These are phyloP conservation scores for Lentinula guzmanii DNA, from an alignment of 768 basidiomycete genomes.

Conservation along the genomic window DNA sequence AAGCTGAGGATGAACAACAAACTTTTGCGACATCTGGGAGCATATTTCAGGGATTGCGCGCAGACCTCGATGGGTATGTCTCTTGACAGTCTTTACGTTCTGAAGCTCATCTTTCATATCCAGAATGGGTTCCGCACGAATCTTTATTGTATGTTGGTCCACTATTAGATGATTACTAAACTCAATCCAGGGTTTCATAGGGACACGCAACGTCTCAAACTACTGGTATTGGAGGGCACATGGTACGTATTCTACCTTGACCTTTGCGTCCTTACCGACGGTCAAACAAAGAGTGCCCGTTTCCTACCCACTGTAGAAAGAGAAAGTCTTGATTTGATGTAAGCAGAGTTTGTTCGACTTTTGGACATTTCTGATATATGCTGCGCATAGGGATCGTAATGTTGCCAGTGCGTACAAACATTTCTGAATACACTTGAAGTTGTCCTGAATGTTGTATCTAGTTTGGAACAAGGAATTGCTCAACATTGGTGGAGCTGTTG, in stretches of 20 bases:
- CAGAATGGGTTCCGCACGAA: conserved; percentile 61
- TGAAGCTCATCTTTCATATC: conserved; percentile 5
- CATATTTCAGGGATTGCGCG: conserved; percentile 81
- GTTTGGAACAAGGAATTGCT: conserved; percentile 92
- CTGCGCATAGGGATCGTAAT: conserved; percentile 62
- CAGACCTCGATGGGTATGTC: conserved; percentile 73
- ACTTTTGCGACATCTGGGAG: conserved; percentile 57
- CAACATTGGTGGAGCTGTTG: conserved; percentile 75
- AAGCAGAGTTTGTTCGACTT: conserved; percentile 18
- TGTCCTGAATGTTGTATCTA: conserved; percentile 17
- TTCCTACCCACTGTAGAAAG: conserved; percentile 97
- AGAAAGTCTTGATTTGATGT: conserved; percentile 88
- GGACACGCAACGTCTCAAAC: conserved; percentile 92
- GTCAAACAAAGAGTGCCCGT: conserved; percentile 63
- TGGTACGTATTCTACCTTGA: conserved; percentile 16
- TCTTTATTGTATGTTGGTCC: conserved; percentile 71
- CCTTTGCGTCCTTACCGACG: conserved; percentile 9
- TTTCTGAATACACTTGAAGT: conserved; percentile 4
- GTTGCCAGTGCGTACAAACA: conserved; percentile 52
- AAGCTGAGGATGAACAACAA: conserved; percentile 58
- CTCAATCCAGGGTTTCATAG: conserved; percentile 26
- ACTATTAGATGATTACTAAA: not conserved
- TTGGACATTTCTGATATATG: not conserved
- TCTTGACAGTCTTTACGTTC: not conserved
- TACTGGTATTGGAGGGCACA: conserved; percentile 66